phyloP scores from a whole-genome alignment of 805 yeast species.

The Cyberlindnera lachancei region DNA sequence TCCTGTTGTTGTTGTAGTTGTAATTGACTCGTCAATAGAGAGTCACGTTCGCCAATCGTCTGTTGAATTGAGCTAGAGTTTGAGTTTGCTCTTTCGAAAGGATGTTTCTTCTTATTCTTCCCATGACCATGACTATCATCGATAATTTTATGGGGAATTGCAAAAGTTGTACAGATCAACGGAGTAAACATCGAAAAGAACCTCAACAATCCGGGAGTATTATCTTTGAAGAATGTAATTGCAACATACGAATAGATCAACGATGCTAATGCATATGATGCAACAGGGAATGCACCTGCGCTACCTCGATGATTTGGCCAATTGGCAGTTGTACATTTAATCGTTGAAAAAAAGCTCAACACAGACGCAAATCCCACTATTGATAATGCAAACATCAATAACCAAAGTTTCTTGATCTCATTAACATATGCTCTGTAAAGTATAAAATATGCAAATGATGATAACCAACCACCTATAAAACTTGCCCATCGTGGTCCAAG shows the following conservation, averaged over 20 bases:
- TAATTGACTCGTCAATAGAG: constrained; percentile 4
- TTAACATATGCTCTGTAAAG: constrained; percentile 40
- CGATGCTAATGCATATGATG: constrained; percentile 59
- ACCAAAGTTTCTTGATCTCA: constrained; percentile 29
- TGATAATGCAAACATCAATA: constrained; percentile 42
- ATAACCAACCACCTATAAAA: constrained; percentile 45
- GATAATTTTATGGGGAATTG: constrained; percentile 22
- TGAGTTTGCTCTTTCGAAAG: too few relatives aligned
- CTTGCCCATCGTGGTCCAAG: constrained; percentile 50
- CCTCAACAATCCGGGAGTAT: constrained; percentile 46
- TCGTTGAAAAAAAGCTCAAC: constrained; percentile 49
- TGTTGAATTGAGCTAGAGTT: too few relatives aligned
- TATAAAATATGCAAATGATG: constrained; percentile 47
- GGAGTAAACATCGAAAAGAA: constrained; percentile 49
- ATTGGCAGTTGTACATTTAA: constrained; percentile 42
- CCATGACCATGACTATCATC: constrained; percentile 9
- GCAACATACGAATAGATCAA: constrained; percentile 53
- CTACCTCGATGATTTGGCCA: constrained; percentile 59
- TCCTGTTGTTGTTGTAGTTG: constrained; percentile 7
- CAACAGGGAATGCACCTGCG: constrained; percentile 24
- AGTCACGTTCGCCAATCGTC: constrained; percentile 4
- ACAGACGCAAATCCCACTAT: constrained; percentile 62
- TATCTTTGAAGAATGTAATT: constrained; percentile 41
- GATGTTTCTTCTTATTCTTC: constrained; percentile 1
- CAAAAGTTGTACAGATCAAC: constrained; percentile 25